Evolutionary conservation across 306 rosid genomes (phyloP).

Genomic region (Dalbergia cochinchinensis): DNA sequence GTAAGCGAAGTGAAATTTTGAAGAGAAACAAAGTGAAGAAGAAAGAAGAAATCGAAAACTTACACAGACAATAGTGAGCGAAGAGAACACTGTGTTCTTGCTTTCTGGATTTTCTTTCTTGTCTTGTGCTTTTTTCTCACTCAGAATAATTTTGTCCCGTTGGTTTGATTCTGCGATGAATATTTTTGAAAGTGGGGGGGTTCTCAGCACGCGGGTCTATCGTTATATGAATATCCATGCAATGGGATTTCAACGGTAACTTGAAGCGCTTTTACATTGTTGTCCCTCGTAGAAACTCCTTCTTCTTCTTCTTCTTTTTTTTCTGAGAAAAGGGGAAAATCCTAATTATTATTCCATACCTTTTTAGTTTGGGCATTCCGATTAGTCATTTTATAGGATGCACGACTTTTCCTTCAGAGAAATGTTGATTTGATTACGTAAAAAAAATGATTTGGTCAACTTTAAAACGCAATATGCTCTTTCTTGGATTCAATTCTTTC

Average conservation of each 20-base stretch:
- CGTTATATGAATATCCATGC: not conserved
- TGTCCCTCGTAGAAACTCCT: constrained; percentile 28
- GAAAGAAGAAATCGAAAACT: no score
- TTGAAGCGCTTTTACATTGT: constrained; percentile 33
- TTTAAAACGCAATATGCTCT: no score
- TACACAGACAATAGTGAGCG: no score
- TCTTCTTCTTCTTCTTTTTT: no score
- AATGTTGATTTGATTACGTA: no score
- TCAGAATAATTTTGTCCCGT: not conserved
- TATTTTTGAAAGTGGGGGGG: not conserved
- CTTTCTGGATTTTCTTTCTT: not conserved
- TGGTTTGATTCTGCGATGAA: not conserved
- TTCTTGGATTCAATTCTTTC: no score
- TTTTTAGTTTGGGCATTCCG: not conserved
- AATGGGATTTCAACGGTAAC: constrained; percentile 59
- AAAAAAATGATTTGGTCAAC: no score
- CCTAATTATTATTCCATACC: constrained; percentile 8
- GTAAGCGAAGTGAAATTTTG: no score
- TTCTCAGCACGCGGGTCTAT: not conserved
- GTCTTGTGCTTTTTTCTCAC: not conserved
- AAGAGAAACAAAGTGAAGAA: no score
- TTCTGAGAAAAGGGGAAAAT: no score
- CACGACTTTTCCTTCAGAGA: no score
- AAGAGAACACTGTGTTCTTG: not conserved
- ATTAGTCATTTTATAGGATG: no score